Conservation (phyloP, 495 filamentous ascomycete species). For the Xylaria longipes region DNA sequence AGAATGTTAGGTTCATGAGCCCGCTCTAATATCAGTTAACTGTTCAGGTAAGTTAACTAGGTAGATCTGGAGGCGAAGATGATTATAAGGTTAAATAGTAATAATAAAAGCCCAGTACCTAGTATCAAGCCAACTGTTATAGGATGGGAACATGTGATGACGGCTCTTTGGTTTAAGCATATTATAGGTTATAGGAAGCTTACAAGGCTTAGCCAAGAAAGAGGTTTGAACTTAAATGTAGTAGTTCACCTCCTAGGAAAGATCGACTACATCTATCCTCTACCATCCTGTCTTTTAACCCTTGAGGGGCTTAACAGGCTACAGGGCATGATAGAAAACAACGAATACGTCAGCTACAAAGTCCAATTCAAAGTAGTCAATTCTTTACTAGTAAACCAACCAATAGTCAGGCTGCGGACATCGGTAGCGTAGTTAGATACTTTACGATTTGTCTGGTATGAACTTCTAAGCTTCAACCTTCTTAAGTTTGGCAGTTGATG, state of each 20-base stretch:
- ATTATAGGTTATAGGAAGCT: too few species aligned
- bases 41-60: neutral
- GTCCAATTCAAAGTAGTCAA: neutral
- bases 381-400: neutral
- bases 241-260: neutral
- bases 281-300: too few species aligned
- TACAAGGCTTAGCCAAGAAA: too few species aligned
- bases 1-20: neutral
- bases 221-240: too few species aligned
- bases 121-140: too few species aligned
- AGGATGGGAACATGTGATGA: too few species aligned
- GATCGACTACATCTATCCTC: neutral
- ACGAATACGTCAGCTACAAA: neutral
- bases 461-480: neutral
- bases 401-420: neutral
- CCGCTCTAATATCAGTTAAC: neutral
- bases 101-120: neutral
- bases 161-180: too few species aligned
- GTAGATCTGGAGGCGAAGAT: neutral
- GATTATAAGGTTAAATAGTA: neutral
- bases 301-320: neutral
- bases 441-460: neutral
- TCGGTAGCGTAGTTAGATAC: neutral
- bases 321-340: neutral
- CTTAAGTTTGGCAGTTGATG: neutral